A percentile compares a stretch with the other conserved stretches of the same genome.
Evolutionary conservation across 306 rosid species (phyloP).

Genomic region (Luffa aegyptiaca): DNA sequence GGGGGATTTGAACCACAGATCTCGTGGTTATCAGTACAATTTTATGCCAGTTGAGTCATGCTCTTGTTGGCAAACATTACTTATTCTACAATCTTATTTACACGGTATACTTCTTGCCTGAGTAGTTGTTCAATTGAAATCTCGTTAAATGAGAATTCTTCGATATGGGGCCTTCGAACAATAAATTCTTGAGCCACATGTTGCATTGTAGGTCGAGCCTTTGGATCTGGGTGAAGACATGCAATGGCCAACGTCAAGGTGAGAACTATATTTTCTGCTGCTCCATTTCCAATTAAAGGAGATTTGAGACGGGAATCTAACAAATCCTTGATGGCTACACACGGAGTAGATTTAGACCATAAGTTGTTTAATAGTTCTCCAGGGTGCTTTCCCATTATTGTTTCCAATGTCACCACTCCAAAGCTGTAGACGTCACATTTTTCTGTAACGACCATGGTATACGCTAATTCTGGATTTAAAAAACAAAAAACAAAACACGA

Average conservation of each 20-base stretch:
- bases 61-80: too few species aligned
- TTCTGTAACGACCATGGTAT: slow-evolving; percentile 8
- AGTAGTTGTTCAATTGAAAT: slow-evolving; percentile 14
- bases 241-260: background rate
- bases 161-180: background rate
- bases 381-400: slow-evolving; percentile 23
- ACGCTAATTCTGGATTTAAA: slow-evolving; percentile 5
- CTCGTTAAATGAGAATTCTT: background rate
- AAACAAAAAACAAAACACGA: background rate
- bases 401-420: slow-evolving; percentile 4
- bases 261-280: background rate
- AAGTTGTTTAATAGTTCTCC: slow-evolving; percentile 1
- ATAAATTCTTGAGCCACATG: slow-evolving; percentile 7
- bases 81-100: background rate
- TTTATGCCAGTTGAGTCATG: too few species aligned
- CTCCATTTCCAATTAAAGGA: background rate
- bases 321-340: slow-evolving; percentile 7
- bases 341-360: background rate
- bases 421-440: background rate
- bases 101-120: slow-evolving; percentile 4
- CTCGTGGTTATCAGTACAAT: too few species aligned
- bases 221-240: background rate
- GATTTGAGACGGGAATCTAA: slow-evolving; percentile 1
- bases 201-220: slow-evolving; percentile 16
- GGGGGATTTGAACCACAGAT: too few species aligned